These are phyloP conservation scores for Verticillium nonalfalfae DNA, from an alignment of 2,329 filamentous ascomycete genomes.

Conservation along the genomic window DNA sequence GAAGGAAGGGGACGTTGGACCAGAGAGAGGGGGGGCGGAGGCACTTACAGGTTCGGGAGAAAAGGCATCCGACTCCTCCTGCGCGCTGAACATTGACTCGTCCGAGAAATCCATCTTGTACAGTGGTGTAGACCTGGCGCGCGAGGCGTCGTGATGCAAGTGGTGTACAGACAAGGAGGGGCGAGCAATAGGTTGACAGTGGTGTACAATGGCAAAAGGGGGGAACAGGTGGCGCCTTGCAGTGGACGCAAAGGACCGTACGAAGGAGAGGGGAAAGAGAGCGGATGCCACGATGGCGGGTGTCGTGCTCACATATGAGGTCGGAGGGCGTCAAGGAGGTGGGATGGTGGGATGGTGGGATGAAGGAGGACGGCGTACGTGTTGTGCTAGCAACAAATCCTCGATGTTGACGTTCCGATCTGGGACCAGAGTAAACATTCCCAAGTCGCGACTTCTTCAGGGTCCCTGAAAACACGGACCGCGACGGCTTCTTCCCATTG, in stretches of 20 bases:
- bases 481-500: background rate
- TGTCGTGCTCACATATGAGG: slow-evolving; percentile 2
- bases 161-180: background rate
- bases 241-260: slow-evolving; percentile 3
- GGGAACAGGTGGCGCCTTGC: background rate
- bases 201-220: background rate
- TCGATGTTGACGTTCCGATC: slow-evolving; percentile 11
- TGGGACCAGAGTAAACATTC: slow-evolving; percentile 3
- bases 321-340: background rate
- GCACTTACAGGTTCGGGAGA: slow-evolving; percentile 30
- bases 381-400: slow-evolving; percentile 12
- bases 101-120: slow-evolving; percentile 51
- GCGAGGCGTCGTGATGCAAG: slow-evolving; percentile 1
- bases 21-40: background rate
- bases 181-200: background rate
- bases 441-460: background rate
- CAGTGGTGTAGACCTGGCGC: slow-evolving; percentile 5
- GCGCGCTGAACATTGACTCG: slow-evolving; percentile 36
- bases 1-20: background rate
- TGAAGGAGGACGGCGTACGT: slow-evolving; percentile 1
- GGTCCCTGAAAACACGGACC: background rate
- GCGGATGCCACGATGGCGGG: slow-evolving; percentile 7
- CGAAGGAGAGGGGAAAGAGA: slow-evolving; percentile 4
- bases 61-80: slow-evolving; percentile 34
- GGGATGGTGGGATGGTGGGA: slow-evolving; percentile 4